Evolutionary conservation across 768 basidiomycete species (phyloP).

Genomic region (Heimioporus sp.): DNA sequence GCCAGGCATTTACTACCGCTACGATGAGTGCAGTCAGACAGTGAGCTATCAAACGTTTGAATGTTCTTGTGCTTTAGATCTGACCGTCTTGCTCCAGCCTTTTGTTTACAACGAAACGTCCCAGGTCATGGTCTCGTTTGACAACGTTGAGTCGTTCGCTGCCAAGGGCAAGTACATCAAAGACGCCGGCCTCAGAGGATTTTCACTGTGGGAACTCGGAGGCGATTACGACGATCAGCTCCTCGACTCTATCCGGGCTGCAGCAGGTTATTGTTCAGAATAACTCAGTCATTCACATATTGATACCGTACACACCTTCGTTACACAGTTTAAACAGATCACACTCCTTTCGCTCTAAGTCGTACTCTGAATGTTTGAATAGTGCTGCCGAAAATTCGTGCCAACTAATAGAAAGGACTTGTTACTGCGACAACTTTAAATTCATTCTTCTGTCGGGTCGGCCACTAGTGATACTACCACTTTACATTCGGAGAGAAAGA

Average conservation of each 20-base stretch:
- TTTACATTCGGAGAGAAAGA: too few species aligned
- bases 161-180: constrained; percentile 62
- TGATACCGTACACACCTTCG: too few species aligned
- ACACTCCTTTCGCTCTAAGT: too few species aligned
- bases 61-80: background rate
- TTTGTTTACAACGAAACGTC: constrained; percentile 60
- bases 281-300: too few species aligned
- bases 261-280: background rate
- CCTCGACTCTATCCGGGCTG: constrained; percentile 48
- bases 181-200: constrained; percentile 52
- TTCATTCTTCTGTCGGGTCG: too few species aligned
- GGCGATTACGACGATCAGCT: constrained; percentile 60
- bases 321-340: too few species aligned
- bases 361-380: too few species aligned
- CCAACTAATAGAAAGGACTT: too few species aligned
- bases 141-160: constrained; percentile 53
- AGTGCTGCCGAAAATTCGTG: too few species aligned
- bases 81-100: constrained; percentile 43
- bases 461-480: too few species aligned
- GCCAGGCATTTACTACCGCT: constrained; percentile 50
- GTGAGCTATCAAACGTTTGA: constrained; percentile 32
- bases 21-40: constrained; percentile 69
- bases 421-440: too few species aligned
- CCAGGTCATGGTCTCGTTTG: constrained; percentile 61
- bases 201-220: constrained; percentile 69